Percentiles rank a stretch among this genome's conserved stretches.
phyloP scores from a whole-genome alignment of 495 filamentous ascomycete species.

The Penicillium cataractarum region DNA sequence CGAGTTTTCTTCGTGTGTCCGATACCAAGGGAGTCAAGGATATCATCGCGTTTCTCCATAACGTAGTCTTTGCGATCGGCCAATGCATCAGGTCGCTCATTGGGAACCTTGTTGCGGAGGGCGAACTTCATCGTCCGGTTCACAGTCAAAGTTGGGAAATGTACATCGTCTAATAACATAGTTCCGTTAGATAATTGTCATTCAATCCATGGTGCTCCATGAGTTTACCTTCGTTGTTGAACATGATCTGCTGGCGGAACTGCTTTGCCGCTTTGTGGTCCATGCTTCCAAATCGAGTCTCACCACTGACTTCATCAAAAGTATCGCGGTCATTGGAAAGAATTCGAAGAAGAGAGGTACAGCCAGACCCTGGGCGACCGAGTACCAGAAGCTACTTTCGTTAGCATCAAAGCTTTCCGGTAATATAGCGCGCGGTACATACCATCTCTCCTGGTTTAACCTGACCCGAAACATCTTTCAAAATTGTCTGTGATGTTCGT shows the following conservation, averaged over 20 bases:
- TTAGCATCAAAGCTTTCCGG: constrained; percentile 1
- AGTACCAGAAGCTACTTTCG: constrained; percentile 41
- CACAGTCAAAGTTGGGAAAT: constrained; percentile 80
- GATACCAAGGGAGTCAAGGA: constrained; percentile 78
- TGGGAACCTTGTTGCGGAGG: constrained; percentile 66
- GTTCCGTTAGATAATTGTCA: background rate
- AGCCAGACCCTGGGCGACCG: constrained; percentile 49
- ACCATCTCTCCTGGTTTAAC: constrained; percentile 48
- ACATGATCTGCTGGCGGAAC: constrained; percentile 49
- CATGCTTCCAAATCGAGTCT: constrained; percentile 41
- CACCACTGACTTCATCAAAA: constrained; percentile 41
- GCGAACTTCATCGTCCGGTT: constrained; percentile 85
- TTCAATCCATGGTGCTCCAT: background rate
- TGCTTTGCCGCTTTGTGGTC: constrained; percentile 35
- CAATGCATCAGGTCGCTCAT: constrained; percentile 63
- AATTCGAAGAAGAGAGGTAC: constrained; percentile 45
- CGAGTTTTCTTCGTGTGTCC: constrained; percentile 75
- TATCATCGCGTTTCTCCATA: constrained; percentile 68
- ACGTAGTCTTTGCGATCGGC: constrained; percentile 54
- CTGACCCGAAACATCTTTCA: constrained; percentile 42
- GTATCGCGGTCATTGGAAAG: constrained; percentile 42
- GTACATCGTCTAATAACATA: constrained; percentile 59
- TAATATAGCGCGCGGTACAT: background rate
- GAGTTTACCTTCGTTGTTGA: constrained; percentile 41
- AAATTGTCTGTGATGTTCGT: constrained; percentile 32